A percentile compares a stretch with the other conserved stretches of the same genome.
phyloP scores from a whole-genome alignment of 2,329 filamentous ascomycete species.

The Aspergillus neotritici region DNA sequence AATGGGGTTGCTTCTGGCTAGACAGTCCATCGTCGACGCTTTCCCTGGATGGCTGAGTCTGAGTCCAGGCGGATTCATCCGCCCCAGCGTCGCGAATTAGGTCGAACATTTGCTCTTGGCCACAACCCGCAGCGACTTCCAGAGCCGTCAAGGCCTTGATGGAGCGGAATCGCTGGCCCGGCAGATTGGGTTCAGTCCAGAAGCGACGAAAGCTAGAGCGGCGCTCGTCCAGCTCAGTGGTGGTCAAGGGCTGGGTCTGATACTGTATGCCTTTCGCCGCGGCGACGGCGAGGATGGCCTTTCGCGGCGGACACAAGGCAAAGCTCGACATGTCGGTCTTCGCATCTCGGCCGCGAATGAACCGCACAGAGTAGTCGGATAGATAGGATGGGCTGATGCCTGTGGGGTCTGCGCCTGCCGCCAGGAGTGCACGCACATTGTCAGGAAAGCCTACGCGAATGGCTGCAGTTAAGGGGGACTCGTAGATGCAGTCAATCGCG shows the following conservation, averaged over 20 bases:
- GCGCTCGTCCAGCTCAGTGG: constrained; percentile 8
- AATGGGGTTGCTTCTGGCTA: constrained; percentile 1
- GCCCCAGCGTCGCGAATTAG: constrained; percentile 7
- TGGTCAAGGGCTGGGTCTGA: constrained; percentile 7
- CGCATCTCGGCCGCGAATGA: constrained; percentile 4
- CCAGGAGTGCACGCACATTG: constrained; percentile 5
- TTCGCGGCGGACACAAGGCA: neutral
- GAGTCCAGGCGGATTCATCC: constrained; percentile 11
- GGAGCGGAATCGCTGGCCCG: constrained; percentile 5
- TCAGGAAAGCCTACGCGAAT: constrained; percentile 3
- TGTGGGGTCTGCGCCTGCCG: constrained; percentile 7
- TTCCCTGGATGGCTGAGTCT: neutral
- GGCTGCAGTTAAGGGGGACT: constrained; percentile 7
- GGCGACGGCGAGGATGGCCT: constrained; percentile 4
- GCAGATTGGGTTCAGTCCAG: constrained; percentile 12
- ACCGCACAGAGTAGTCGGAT: constrained; percentile 5
- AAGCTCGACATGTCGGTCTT: neutral
- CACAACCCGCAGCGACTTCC: constrained; percentile 6
- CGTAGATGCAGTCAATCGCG: no score
- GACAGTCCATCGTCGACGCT: neutral
- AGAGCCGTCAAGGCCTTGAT: constrained; percentile 5
- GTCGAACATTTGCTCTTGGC: constrained; percentile 4
- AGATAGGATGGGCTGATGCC: neutral
- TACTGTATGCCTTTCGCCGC: constrained; percentile 4
- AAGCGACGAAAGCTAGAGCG: constrained; percentile 8